phyloP scores from a whole-genome alignment of 495 filamentous ascomycete species.

The Hyaloscypha hepaticicola region DNA sequence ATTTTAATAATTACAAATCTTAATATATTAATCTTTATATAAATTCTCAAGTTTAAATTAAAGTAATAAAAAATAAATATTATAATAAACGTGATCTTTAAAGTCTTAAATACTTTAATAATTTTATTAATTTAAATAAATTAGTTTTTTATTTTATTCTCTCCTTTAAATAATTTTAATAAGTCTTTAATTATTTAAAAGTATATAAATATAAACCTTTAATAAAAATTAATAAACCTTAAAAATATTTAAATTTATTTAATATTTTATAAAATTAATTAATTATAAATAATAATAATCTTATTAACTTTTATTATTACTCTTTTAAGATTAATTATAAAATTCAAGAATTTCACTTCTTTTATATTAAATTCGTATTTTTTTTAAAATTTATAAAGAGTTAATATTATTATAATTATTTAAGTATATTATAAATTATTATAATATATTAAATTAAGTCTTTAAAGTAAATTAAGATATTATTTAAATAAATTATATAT shows the following conservation, averaged over 20 bases:
- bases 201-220: slow-evolving; percentile 20
- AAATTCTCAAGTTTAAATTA: neutral
- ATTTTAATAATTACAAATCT: too few relatives aligned
- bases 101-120: neutral
- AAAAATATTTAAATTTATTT: too few relatives aligned
- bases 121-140: neutral
- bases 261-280: too few relatives aligned
- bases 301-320: too few relatives aligned
- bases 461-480: slow-evolving; percentile 37
- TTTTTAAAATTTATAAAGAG: neutral
- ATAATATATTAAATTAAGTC: neutral
- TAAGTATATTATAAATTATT: slow-evolving; percentile 2
- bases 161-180: neutral
- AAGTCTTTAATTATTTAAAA: neutral
- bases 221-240: slow-evolving; percentile 28
- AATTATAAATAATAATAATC: too few relatives aligned
- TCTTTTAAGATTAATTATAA: too few relatives aligned
- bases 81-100: neutral
- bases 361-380: neutral
- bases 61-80: neutral
- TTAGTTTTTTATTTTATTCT: neutral
- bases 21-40: neutral
- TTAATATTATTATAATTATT: neutral
- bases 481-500: slow-evolving; percentile 34
- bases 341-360: too few relatives aligned